phyloP scores from a whole-genome alignment of 1,139 yeast species.

The Tardiomyces depauwii region DNA sequence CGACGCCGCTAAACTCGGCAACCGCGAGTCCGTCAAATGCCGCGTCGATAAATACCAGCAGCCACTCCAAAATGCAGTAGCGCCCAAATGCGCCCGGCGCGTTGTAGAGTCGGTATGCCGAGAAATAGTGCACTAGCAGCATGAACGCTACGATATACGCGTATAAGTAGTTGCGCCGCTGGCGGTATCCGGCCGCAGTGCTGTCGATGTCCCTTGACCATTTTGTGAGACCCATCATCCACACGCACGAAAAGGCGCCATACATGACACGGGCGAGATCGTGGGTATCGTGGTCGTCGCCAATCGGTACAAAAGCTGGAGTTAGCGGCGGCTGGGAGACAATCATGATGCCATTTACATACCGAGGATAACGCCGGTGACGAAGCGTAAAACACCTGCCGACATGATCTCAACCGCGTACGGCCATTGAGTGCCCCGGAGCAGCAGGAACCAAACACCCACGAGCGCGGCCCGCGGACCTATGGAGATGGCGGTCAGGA shows the following conservation, averaged over 20 bases:
- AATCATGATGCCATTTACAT: background rate
- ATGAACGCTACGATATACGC: background rate
- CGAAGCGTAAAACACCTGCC: background rate
- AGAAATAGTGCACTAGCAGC: constrained; percentile 1
- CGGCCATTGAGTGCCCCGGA: background rate
- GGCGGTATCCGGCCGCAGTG: background rate
- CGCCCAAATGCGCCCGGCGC: background rate
- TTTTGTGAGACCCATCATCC: background rate
- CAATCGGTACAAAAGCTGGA: background rate
- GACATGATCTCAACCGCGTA: background rate
- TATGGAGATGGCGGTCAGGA: constrained; percentile 39
- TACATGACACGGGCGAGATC: background rate
- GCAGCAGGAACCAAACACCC: constrained; percentile 29
- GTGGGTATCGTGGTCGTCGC: constrained; percentile 1
- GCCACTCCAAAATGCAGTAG: background rate
- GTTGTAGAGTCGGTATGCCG: background rate
- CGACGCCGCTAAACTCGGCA: background rate
- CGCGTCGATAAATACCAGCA: background rate
- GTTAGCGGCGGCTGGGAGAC: background rate
- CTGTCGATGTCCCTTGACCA: background rate
- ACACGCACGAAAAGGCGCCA: background rate
- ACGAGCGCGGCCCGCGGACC: constrained; percentile 64
- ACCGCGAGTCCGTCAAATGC: background rate
- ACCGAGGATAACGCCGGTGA: background rate
- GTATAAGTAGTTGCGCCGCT: background rate